Conservation (phyloP, 805 yeast genomes). For the Yarrowia keelungensis region DNA sequence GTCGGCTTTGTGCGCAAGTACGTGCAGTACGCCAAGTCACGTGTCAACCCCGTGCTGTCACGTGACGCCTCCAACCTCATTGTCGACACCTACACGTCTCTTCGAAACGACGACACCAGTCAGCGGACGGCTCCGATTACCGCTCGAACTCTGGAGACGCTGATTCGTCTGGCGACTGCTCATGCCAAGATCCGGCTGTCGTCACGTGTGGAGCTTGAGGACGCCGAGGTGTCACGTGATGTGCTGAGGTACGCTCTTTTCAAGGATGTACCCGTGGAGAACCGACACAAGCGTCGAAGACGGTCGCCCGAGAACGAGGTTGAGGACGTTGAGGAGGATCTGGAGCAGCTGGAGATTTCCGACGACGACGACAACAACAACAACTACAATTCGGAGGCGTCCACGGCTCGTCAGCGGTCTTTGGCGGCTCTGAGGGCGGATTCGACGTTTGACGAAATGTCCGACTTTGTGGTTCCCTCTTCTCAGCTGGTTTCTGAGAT, state of each 20-base stretch:
- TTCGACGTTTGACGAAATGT: conserved; percentile 26
- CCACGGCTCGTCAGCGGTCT: conserved; percentile 46
- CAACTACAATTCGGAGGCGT: conserved; percentile 49
- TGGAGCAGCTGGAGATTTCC: conserved; percentile 46
- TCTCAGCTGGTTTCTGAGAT: conserved; percentile 17
- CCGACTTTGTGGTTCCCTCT: conserved; percentile 16
- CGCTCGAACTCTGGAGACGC: conserved; percentile 96
- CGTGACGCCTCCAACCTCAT: conserved; percentile 79
- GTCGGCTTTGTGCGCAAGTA: conserved; percentile 90
- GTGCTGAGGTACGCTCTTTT: conserved; percentile 84
- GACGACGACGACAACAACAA: conserved; percentile 13
- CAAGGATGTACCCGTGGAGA: conserved; percentile 66
- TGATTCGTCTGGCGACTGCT: conserved; percentile 93
- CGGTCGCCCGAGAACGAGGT: conserved; percentile 56
- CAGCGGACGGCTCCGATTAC: conserved; percentile 87
- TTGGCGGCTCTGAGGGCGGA: conserved; percentile 38
- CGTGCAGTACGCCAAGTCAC: conserved; percentile 89
- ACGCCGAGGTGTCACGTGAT: conserved; percentile 86
- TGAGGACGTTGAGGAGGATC: conserved; percentile 51
- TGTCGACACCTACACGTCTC: conserved; percentile 76
- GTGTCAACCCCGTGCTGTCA: conserved; percentile 81
- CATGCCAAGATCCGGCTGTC: conserved; percentile 96
- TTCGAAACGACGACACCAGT: conserved; percentile 69
- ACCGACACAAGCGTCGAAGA: conserved; percentile 48
- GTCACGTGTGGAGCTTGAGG: conserved; percentile 71